phyloP scores from a whole-genome alignment of 1,139 yeast species.

The Sugiyamaella grinbergsii region DNA sequence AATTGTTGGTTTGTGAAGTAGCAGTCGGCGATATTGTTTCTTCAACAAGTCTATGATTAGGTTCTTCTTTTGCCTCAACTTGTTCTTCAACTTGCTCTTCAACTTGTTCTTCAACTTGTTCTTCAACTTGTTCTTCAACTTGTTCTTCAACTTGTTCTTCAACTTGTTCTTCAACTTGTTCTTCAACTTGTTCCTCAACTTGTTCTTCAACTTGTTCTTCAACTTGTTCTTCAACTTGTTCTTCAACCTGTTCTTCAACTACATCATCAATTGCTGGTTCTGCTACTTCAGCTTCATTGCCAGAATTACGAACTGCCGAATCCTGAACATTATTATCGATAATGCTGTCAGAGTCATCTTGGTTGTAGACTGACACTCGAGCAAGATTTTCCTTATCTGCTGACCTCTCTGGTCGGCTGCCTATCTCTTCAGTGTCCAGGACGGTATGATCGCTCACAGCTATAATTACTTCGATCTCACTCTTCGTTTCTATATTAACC shows the following conservation, averaged over 20 bases:
- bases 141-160: constrained; percentile 3
- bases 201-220: constrained; percentile 19
- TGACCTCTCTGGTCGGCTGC: constrained; percentile 9
- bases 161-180: constrained; percentile 1
- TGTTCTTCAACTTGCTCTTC: constrained; percentile 8
- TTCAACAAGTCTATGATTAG: too few species aligned
- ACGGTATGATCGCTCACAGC: too few species aligned
- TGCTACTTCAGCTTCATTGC: constrained; percentile 1
- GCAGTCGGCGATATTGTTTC: not conserved
- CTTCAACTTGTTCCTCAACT: constrained; percentile 5
- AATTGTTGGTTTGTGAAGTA: not conserved
- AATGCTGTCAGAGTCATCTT: too few species aligned
- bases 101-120: constrained; percentile 1
- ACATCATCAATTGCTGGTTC: constrained; percentile 15
- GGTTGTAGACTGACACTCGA: not conserved
- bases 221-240: constrained; percentile 23
- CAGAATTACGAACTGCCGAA: too few species aligned
- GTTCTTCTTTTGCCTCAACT: constrained; percentile 10
- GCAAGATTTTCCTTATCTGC: constrained; percentile 16
- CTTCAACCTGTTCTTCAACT: constrained; percentile 15
- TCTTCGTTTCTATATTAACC: constrained; percentile 19
- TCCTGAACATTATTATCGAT: too few species aligned
- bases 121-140: constrained; percentile 4
- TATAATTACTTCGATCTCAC: constrained; percentile 10
- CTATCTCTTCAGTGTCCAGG: too few species aligned